Evolutionary conservation across 2,329 filamentous ascomycete genomes (phyloP).

Genomic region (Pseudopithomyces chartarum): DNA sequence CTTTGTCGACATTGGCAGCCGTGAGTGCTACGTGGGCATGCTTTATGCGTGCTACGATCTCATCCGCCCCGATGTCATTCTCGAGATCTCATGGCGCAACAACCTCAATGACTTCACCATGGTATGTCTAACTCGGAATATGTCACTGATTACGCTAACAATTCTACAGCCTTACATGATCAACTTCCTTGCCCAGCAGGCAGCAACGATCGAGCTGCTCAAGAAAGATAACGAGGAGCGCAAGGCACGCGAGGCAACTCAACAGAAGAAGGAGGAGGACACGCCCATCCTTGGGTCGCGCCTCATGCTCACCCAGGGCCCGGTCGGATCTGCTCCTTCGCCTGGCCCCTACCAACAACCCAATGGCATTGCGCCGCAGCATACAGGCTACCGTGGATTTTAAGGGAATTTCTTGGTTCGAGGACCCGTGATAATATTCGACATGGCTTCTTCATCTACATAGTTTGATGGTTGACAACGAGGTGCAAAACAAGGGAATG

Average conservation of each 20-base stretch:
- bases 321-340: conserved; percentile 61
- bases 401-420: conserved; percentile 19
- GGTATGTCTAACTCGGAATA: conserved; percentile 47
- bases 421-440: background rate
- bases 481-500: conserved; percentile 29
- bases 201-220: conserved; percentile 78
- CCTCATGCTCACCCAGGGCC: conserved; percentile 94
- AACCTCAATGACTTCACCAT: conserved; percentile 96
- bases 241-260: conserved; percentile 71
- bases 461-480: conserved; percentile 28
- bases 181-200: conserved; percentile 93
- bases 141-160: conserved; percentile 14
- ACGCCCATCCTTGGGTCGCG: conserved; percentile 90
- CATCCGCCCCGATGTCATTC: conserved; percentile 86
- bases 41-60: conserved; percentile 98
- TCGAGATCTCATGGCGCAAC: conserved; percentile 97
- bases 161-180: conserved; percentile 83
- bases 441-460: conserved; percentile 25
- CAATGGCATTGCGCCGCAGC: conserved; percentile 88
- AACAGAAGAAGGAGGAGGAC: conserved; percentile 90
- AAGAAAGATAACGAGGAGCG: conserved; percentile 97
- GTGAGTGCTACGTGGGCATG: conserved; percentile 99
- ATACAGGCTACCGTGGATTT: conserved; percentile 64
- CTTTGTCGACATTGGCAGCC: conserved; percentile 98
- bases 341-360: conserved; percentile 76